Conservation (phyloP, 306 rosid species). For the Urtica urens region DNA sequence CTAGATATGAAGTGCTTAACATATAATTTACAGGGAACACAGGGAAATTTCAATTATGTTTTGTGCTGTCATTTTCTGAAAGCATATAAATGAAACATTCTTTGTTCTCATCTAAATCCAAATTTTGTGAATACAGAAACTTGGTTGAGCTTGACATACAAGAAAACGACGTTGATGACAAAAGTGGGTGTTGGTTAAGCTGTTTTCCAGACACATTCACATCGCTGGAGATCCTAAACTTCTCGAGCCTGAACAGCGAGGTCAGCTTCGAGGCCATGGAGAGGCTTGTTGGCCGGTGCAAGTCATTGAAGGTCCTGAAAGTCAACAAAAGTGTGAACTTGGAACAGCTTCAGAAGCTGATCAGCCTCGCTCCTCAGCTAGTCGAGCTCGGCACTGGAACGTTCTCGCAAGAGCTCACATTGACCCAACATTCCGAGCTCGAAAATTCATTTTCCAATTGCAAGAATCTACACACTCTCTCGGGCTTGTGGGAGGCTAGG, state of each 20-base stretch:
- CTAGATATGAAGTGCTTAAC: no score
- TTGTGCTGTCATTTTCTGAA: no score
- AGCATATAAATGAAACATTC: no score
- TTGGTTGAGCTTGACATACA: slow-evolving; percentile 72
- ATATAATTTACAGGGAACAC: no score
- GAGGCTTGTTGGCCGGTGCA: slow-evolving; percentile 65
- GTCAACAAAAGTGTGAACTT: slow-evolving; percentile 49
- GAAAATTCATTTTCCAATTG: slow-evolving; percentile 49
- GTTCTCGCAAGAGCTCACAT: slow-evolving; percentile 45
- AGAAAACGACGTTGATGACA: slow-evolving; percentile 56
- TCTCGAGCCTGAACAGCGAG: slow-evolving; percentile 42
- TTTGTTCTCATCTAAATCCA: no score
- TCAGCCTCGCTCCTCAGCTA: slow-evolving; percentile 44
- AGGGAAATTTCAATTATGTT: no score
- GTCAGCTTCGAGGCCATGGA: slow-evolving; percentile 58
- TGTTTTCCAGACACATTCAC: slow-evolving; percentile 74
- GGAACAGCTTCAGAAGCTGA: slow-evolving; percentile 50
- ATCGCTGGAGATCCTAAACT: slow-evolving; percentile 64
- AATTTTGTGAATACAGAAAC: slow-evolving; percentile 47
- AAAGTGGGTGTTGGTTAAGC: slow-evolving; percentile 65
- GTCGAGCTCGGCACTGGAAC: slow-evolving; percentile 67
- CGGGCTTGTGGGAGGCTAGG: slow-evolving; percentile 60
- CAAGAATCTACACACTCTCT: slow-evolving; percentile 52
- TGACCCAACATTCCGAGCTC: slow-evolving; percentile 42
- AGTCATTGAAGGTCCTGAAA: slow-evolving; percentile 56